phyloP scores from a whole-genome alignment of 176 grass and related monocot genomes.

The Eleusine indica region DNA sequence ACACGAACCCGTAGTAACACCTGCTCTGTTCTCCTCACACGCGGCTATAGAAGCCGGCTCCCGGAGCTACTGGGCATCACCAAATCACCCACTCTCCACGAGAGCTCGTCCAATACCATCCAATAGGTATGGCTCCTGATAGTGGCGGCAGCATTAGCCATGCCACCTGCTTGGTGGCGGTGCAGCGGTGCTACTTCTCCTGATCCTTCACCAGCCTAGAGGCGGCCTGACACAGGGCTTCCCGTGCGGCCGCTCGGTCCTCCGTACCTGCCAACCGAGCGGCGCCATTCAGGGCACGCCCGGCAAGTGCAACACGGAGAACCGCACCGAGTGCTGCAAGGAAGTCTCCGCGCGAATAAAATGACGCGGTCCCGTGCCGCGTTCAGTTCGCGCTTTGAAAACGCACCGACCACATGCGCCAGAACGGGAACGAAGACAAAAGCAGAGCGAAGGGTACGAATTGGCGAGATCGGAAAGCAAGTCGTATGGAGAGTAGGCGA shows the following conservation, averaged over 20 bases:
- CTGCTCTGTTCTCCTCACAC: no score
- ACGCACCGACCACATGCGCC: background rate
- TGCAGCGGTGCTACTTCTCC: background rate
- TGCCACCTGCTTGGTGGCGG: background rate
- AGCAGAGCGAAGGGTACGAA: no score
- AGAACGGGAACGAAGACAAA: no score
- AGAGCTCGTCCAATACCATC: no score
- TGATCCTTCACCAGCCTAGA: background rate
- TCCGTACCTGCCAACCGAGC: slow-evolving; percentile 28
- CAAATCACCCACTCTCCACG: no score
- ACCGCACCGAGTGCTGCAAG: slow-evolving; percentile 31
- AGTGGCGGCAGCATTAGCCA: background rate
- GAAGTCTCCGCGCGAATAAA: no score
- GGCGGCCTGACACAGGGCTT: background rate
- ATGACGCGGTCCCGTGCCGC: no score
- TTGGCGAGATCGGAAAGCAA: background rate
- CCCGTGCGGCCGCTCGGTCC: slow-evolving; percentile 21
- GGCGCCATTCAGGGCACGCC: slow-evolving; percentile 3
- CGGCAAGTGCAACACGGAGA: background rate
- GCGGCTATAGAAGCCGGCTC: no score
- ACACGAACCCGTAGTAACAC: no score
- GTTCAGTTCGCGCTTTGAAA: no score
- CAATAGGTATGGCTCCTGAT: no score
- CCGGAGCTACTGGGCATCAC: no score
- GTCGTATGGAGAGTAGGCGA: background rate